Percentiles rank a stretch among this genome's conserved stretches.
phyloP scores from a whole-genome alignment of 2,329 filamentous ascomycete genomes.

The Fusarium algeriense region DNA sequence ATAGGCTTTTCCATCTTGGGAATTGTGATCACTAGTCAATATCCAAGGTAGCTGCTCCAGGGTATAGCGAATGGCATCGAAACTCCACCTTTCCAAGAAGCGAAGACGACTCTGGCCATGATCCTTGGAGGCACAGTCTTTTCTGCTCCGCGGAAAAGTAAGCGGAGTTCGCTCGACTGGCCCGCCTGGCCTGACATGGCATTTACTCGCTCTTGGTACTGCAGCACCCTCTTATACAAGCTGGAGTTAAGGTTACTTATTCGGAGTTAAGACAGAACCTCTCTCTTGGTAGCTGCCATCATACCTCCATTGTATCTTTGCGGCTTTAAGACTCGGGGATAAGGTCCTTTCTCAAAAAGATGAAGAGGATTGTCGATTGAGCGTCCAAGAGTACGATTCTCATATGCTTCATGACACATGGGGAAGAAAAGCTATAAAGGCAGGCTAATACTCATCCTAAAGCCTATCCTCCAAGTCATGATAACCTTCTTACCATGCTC shows the following conservation, averaged over 20 bases:
- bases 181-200: too few species aligned
- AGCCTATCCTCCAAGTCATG: rapidly evolving
- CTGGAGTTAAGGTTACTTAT: neutral
- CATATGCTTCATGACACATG: neutral
- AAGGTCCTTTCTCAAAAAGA: neutral
- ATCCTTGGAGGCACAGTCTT: too few species aligned
- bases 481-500: neutral
- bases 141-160: neutral
- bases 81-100: neutral
- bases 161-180: neutral
- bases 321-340: neutral
- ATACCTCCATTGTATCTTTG: rapidly evolving
- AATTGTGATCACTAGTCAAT: too few species aligned
- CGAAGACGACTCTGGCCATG: neutral
- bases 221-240: neutral
- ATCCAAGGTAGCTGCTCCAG: too few species aligned
- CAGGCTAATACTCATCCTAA: rapidly evolving
- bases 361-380: rapidly evolving
- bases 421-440: neutral
- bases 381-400: rapidly evolving
- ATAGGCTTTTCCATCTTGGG: too few species aligned
- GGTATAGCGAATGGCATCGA: too few species aligned
- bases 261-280: neutral
- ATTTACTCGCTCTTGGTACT: neutral
- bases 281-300: too few species aligned